Evolutionary conservation across 1,139 yeast genomes (phyloP).

Genomic region (Pichia sp.): DNA sequence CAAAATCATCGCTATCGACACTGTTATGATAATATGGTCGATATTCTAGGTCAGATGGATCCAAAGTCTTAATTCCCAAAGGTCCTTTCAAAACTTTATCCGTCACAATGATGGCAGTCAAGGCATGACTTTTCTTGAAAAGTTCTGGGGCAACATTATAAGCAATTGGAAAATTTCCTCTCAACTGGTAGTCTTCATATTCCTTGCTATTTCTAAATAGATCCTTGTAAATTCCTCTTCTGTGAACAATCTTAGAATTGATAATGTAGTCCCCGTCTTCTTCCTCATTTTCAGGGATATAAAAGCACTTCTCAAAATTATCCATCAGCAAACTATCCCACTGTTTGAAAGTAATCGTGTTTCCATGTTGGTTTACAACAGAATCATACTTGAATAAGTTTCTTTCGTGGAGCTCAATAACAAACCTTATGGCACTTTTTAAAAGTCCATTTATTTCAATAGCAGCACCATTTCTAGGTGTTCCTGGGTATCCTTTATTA

Average conservation of each 20-base stretch:
- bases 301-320: slow-evolving; percentile 76
- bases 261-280: slow-evolving; percentile 54
- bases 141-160: slow-evolving; percentile 92
- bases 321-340: slow-evolving; percentile 71
- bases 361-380: slow-evolving; percentile 58
- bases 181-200: slow-evolving; percentile 87
- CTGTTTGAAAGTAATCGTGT: slow-evolving; percentile 45
- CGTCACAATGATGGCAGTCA: slow-evolving; percentile 61
- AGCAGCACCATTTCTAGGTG: slow-evolving; percentile 97
- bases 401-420: slow-evolving; percentile 49
- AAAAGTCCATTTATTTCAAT: slow-evolving; percentile 85
- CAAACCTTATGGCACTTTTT: slow-evolving; percentile 80
- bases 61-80: slow-evolving; percentile 85
- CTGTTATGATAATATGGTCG: slow-evolving; percentile 83
- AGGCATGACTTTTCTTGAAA: slow-evolving; percentile 59
- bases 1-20: slow-evolving; percentile 78
- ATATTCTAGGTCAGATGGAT: slow-evolving; percentile 87
- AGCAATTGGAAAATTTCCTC: slow-evolving; percentile 91
- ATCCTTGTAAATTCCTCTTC: slow-evolving; percentile 94
- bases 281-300: slow-evolving; percentile 58
- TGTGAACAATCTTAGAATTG: slow-evolving; percentile 63
- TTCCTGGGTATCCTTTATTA: slow-evolving; percentile 90
- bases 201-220: slow-evolving; percentile 75
- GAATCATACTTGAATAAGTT: slow-evolving; percentile 54
- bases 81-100: slow-evolving; percentile 80